phyloP scores from a whole-genome alignment of 176 grass and related monocot genomes.

The Eragrostis nindensis region DNA sequence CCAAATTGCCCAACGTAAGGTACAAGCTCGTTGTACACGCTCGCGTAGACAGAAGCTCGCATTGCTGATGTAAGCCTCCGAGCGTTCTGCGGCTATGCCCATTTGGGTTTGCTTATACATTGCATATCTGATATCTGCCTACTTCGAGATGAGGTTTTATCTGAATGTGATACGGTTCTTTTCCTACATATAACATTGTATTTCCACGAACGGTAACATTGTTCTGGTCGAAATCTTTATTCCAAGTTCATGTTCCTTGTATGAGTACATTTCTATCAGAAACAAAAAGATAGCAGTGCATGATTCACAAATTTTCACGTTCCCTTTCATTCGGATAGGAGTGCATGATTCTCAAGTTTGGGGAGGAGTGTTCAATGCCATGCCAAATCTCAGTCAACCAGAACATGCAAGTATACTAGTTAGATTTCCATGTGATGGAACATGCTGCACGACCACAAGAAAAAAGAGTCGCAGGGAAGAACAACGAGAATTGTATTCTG shows the following conservation, averaged over 20 bases:
- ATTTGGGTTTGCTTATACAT: too few relatives aligned
- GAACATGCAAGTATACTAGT: neutral
- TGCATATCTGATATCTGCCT: too few relatives aligned
- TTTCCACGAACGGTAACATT: neutral
- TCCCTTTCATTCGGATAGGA: neutral
- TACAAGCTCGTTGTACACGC: neutral
- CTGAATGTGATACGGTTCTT: too few relatives aligned
- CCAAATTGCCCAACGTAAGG: too few relatives aligned
- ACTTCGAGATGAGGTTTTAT: too few relatives aligned
- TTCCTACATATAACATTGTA: neutral
- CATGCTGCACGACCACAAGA: neutral
- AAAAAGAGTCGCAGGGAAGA: constrained; percentile 18
- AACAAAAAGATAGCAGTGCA: too few relatives aligned
- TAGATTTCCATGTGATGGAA: too few relatives aligned
- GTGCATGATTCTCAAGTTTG: neutral
- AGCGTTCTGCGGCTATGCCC: too few relatives aligned
- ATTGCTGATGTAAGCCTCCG: too few relatives aligned
- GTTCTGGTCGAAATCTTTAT: neutral
- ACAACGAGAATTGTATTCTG: neutral
- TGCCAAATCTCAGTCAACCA: neutral
- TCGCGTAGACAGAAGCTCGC: too few relatives aligned
- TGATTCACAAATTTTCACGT: too few relatives aligned
- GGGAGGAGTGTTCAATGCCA: neutral
- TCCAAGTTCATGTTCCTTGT: neutral
- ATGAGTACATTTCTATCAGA: too few relatives aligned